These are phyloP conservation scores for Pholiota molesta DNA, from an alignment of 768 basidiomycete genomes.

Conservation along the genomic window DNA sequence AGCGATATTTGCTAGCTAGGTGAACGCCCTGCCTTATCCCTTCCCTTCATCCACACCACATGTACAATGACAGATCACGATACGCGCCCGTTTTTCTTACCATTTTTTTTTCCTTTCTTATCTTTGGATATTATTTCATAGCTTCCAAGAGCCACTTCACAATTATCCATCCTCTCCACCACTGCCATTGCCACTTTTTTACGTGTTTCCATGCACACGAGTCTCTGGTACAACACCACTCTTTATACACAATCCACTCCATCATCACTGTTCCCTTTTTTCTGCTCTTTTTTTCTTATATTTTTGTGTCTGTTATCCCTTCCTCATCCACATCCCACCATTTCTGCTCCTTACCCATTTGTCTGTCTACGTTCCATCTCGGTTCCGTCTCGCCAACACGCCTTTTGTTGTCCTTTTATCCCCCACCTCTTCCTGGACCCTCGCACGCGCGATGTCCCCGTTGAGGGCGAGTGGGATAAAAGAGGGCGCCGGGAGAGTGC, in stretches of 20 bases:
- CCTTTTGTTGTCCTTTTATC: slow-evolving; percentile 69
- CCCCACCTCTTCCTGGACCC: slow-evolving; percentile 51
- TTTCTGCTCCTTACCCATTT: neutral
- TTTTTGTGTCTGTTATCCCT: neutral
- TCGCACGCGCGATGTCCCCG: slow-evolving; percentile 26
- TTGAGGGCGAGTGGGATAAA: slow-evolving; percentile 63
- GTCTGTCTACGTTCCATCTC: slow-evolving; percentile 3
- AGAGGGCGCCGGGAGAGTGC: slow-evolving; percentile 68
- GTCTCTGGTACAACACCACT: neutral
- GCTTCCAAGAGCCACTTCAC: slow-evolving; percentile 1
- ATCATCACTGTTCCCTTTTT: slow-evolving; percentile 3
- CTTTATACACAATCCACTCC: slow-evolving; percentile 2
- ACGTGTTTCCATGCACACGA: neutral
- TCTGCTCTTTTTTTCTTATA: neutral
- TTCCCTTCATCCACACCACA: slow-evolving; percentile 20
- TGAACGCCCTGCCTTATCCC: slow-evolving; percentile 21
- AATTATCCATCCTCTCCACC: slow-evolving; percentile 5
- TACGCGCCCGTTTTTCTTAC: slow-evolving; percentile 33
- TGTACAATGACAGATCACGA: slow-evolving; percentile 21
- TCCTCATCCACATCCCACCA: neutral
- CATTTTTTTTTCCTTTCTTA: slow-evolving; percentile 19
- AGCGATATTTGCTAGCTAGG: slow-evolving; percentile 6
- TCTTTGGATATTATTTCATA: slow-evolving; percentile 19
- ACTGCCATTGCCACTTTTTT: neutral
- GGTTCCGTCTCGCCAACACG: slow-evolving; percentile 9